Evolutionary conservation across 495 filamentous ascomycete genomes (phyloP).

Genomic region (Penicillium cataractarum): DNA sequence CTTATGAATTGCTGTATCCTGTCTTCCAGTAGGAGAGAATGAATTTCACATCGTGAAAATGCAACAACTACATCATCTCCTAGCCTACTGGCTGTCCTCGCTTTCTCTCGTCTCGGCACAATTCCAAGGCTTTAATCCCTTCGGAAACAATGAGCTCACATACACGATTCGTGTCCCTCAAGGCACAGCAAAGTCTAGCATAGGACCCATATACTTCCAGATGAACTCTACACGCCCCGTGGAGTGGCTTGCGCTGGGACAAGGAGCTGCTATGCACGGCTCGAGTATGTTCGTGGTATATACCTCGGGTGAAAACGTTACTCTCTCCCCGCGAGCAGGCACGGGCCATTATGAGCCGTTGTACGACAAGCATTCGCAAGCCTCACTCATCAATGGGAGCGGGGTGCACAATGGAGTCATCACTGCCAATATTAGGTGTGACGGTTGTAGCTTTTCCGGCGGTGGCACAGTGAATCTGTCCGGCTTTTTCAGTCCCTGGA

Average conservation of each 20-base stretch:
- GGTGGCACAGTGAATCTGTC: slow-evolving; percentile 52
- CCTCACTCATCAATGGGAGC: slow-evolving; percentile 64
- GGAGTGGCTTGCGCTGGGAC: slow-evolving; percentile 69
- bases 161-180: slow-evolving; percentile 41
- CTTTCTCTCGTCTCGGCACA: slow-evolving; percentile 22
- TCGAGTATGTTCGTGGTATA: slow-evolving; percentile 75
- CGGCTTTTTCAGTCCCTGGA: slow-evolving; percentile 57
- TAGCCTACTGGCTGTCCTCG: background rate
- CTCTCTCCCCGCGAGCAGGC: slow-evolving; percentile 64
- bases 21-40: background rate
- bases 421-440: slow-evolving; percentile 65
- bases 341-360: slow-evolving; percentile 56
- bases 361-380: slow-evolving; percentile 50
- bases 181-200: slow-evolving; percentile 27
- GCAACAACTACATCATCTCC: background rate
- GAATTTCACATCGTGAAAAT: background rate
- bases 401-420: slow-evolving; percentile 57
- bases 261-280: slow-evolving; percentile 62
- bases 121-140: slow-evolving; percentile 32
- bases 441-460: slow-evolving; percentile 60
- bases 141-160: slow-evolving; percentile 28
- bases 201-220: slow-evolving; percentile 62
- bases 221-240: slow-evolving; percentile 60
- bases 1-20: background rate
- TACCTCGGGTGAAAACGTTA: slow-evolving; percentile 61